Evolutionary conservation across 768 basidiomycete genomes (phyloP).

Genomic region (Gelatoporia subvermispora): DNA sequence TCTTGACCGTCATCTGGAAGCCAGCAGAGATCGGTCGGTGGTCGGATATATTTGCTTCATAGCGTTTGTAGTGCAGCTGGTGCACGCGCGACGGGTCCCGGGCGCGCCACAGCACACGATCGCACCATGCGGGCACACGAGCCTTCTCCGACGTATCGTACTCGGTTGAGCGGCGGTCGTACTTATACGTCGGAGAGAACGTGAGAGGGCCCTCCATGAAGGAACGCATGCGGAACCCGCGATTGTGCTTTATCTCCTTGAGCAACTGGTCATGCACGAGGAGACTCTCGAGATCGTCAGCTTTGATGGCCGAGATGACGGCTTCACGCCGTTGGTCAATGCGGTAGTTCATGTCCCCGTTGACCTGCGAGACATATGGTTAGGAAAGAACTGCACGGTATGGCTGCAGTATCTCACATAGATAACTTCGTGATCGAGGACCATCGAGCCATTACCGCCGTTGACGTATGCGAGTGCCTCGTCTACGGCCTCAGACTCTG

Average conservation of each 20-base stretch:
- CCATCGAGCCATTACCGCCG: conserved; percentile 90
- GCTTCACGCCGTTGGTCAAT: conserved; percentile 89
- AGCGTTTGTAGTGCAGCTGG: conserved; percentile 70
- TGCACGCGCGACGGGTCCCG: conserved; percentile 52
- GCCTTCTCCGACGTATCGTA: conserved; percentile 90
- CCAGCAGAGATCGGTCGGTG: conserved; percentile 85
- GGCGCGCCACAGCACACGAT: conserved; percentile 81
- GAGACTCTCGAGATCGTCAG: conserved; percentile 60
- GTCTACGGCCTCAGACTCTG: conserved; percentile 38
- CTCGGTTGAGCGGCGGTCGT: conserved; percentile 69
- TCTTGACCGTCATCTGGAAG: conserved; percentile 72
- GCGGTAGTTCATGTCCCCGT: conserved; percentile 96
- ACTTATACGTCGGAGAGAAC: conserved; percentile 94
- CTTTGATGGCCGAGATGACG: conserved; percentile 66
- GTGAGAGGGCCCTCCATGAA: conserved; percentile 80
- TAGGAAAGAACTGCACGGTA: not conserved
- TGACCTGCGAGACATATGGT: conserved; percentile 44
- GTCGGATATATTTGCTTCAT: conserved; percentile 86
- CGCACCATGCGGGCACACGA: conserved; percentile 94
- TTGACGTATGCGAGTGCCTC: conserved; percentile 71
- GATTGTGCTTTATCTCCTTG: conserved; percentile 85
- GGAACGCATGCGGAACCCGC: conserved; percentile 77
- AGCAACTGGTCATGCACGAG: conserved; percentile 80
- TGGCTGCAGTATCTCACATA: conserved; percentile 49
- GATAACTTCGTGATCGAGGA: conserved; percentile 92